Evolutionary conservation across 2,329 filamentous ascomycete species (phyloP).

Genomic region (Neopestalotiopsis sp.): DNA sequence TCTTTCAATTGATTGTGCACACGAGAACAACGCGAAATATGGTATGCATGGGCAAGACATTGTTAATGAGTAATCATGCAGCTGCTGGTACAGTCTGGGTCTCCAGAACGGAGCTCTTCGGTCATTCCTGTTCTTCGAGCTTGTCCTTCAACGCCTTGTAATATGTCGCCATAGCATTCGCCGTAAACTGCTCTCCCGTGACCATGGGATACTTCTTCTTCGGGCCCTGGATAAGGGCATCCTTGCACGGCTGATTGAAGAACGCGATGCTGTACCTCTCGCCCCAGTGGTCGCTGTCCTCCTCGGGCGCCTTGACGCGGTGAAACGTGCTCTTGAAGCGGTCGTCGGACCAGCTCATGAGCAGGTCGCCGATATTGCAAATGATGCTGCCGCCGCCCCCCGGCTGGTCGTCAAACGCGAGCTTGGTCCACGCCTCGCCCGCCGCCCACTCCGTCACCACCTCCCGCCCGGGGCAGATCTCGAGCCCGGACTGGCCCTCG

Average conservation of each 20-base stretch:
- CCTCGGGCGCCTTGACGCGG: constrained; percentile 60
- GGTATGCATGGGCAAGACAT: not conserved
- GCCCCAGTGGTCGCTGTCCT: constrained; percentile 58
- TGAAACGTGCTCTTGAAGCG: constrained; percentile 69
- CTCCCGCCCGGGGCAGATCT: constrained; percentile 67
- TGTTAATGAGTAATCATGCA: not conserved
- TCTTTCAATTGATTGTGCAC: no score
- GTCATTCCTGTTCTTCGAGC: not conserved
- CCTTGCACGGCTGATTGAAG: constrained; percentile 66
- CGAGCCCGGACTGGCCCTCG: constrained; percentile 60
- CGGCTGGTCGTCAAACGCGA: constrained; percentile 47
- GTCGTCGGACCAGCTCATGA: constrained; percentile 71
- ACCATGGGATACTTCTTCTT: constrained; percentile 61
- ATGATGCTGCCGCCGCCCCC: constrained; percentile 51
- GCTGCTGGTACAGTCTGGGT: not conserved
- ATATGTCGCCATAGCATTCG: constrained; percentile 46
- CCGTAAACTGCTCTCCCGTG: constrained; percentile 64
- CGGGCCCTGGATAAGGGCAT: constrained; percentile 62
- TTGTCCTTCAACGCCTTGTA: constrained; percentile 17
- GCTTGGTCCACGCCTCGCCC: constrained; percentile 64
- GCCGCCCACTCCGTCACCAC: constrained; percentile 59
- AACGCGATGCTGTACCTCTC: constrained; percentile 67
- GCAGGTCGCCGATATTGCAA: constrained; percentile 67
- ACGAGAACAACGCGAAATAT: no score
- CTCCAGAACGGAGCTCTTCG: not conserved